These are phyloP conservation scores for Rugonectria rugulosa DNA, from an alignment of 2,329 filamentous ascomycete species.

Conservation along the genomic window DNA sequence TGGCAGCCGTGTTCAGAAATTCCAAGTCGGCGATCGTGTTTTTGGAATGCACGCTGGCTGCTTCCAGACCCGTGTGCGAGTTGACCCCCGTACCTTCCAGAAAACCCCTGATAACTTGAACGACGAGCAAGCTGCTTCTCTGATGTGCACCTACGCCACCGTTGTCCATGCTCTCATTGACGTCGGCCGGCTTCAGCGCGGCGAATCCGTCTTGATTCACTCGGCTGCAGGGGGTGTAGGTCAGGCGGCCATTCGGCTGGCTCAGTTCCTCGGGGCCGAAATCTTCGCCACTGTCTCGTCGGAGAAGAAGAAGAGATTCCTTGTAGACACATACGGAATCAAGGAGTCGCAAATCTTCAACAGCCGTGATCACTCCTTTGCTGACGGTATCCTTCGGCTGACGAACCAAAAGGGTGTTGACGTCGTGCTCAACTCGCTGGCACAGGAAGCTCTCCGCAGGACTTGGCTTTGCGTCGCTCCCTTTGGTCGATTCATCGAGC, in stretches of 20 bases:
- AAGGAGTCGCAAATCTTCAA: slow-evolving; percentile 13
- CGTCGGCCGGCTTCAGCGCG: too few relatives aligned
- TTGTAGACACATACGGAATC: slow-evolving; percentile 9
- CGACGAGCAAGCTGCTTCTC: too few relatives aligned
- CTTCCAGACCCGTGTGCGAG: too few relatives aligned
- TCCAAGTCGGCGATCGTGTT: too few relatives aligned
- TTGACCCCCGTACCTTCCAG: too few relatives aligned
- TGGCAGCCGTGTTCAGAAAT: too few relatives aligned
- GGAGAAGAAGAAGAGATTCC: slow-evolving; percentile 8
- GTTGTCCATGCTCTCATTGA: too few relatives aligned
- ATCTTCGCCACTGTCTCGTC: slow-evolving; percentile 8
- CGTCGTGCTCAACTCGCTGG: slow-evolving; percentile 16
- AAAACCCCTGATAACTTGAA: too few relatives aligned
- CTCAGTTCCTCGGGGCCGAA: slow-evolving; percentile 10
- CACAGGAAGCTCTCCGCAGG: slow-evolving; percentile 16
- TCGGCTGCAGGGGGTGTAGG: slow-evolving; percentile 15
- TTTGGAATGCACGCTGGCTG: too few relatives aligned
- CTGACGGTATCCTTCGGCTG: slow-evolving; percentile 5
- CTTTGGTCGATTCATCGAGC: slow-evolving; percentile 15
- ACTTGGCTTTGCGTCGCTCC: slow-evolving; percentile 7
- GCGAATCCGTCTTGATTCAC: too few relatives aligned
- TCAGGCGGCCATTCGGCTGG: slow-evolving; percentile 9
- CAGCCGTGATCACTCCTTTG: slow-evolving; percentile 4
- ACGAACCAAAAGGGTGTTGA: slow-evolving; percentile 17
- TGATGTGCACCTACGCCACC: too few relatives aligned